These are phyloP conservation scores for Globisporangium iwayamae DNA, from an alignment of 352 stramenopile species.

Conservation along the genomic window DNA sequence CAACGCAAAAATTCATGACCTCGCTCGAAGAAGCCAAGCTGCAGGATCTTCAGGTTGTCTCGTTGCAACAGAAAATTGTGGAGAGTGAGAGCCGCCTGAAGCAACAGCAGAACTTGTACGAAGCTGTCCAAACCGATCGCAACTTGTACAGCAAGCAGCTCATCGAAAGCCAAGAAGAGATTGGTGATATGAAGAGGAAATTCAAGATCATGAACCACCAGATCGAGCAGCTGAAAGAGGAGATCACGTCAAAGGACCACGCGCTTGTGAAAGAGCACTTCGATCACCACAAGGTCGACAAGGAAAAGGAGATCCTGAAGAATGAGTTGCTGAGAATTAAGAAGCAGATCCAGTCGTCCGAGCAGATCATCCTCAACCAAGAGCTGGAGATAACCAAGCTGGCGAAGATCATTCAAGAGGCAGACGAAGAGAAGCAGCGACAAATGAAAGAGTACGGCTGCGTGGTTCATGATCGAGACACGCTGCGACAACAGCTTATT, in stretches of 20 bases:
- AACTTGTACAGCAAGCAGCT: constrained; percentile 94
- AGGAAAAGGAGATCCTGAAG: constrained; percentile 88
- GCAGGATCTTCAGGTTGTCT: constrained; percentile 69
- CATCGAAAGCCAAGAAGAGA: constrained; percentile 90
- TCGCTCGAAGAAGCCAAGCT: constrained; percentile 77
- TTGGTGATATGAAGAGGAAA: constrained; percentile 85
- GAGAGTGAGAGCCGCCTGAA: constrained; percentile 83
- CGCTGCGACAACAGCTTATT: constrained; percentile 85
- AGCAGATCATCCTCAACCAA: constrained; percentile 90
- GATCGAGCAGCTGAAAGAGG: constrained; percentile 91
- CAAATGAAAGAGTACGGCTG: constrained; percentile 85
- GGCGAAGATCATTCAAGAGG: constrained; percentile 88
- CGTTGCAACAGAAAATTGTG: constrained; percentile 70
- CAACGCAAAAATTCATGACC: constrained; percentile 82
- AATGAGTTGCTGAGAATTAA: constrained; percentile 90
- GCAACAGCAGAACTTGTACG: constrained; percentile 94
- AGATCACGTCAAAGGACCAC: constrained; percentile 92
- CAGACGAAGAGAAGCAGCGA: constrained; percentile 85
- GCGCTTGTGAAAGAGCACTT: constrained; percentile 92
- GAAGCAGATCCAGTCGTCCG: constrained; percentile 87
- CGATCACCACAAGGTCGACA: constrained; percentile 92
- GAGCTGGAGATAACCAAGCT: constrained; percentile 76
- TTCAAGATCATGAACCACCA: constrained; percentile 93
- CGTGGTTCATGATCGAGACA: constrained; percentile 85
- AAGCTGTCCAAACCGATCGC: constrained; percentile 87